Base-by-base conservation (phyloP, 1,284 basidiomycete species). In the Cutaneotrichosporon curvatum region DNA sequence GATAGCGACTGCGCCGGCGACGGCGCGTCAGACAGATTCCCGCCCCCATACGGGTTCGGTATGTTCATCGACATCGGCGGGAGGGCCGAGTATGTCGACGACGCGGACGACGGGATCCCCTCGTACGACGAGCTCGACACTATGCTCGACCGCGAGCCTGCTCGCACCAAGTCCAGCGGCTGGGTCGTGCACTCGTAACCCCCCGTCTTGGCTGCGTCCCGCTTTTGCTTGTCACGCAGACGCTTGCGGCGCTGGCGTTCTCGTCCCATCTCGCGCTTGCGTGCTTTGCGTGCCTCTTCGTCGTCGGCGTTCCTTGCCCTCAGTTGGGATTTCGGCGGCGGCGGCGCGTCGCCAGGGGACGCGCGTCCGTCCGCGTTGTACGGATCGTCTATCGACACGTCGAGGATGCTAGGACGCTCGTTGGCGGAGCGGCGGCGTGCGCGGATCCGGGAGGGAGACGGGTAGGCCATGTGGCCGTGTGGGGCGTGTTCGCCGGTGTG, bases 361-460 rank as follows among this genome's bases (percentile, higher is more conserved):
- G 25, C n/a, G 11, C 35, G 23, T 14, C 42, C 41, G 33, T 36
- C 41, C 41, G 35, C 36, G 41, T 25, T 37, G 42, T 37, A 44
- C 2, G 37, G 42, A 33, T 44, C 31, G 32, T 37, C 44, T 18
- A 28, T 7, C 12, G 8, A 12, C 25, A 41, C 38, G 18, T 44
- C 34, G 34, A 38, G 44, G 8, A 31, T 34, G 23, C 25, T 19
- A 18, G 22, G 35, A 15, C 28, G 34, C 25, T 25, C 42, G 35
- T 22, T 22, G 6, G 30, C 43, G 8, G 25, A 28, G 8, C 25
- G 25, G n/a, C 48, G 48, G 30, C 48, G 53, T 3, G 50, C 45
- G 28, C 53, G 47, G 20, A 47, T 53, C 47, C 55, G 61, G 21
- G 51, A 58, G 19, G 57, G 60, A 19, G 55, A 59, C 19, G 60